Conservation (phyloP, 2,329 filamentous ascomycete genomes). For the Paraconiothyrium brasiliense region DNA sequence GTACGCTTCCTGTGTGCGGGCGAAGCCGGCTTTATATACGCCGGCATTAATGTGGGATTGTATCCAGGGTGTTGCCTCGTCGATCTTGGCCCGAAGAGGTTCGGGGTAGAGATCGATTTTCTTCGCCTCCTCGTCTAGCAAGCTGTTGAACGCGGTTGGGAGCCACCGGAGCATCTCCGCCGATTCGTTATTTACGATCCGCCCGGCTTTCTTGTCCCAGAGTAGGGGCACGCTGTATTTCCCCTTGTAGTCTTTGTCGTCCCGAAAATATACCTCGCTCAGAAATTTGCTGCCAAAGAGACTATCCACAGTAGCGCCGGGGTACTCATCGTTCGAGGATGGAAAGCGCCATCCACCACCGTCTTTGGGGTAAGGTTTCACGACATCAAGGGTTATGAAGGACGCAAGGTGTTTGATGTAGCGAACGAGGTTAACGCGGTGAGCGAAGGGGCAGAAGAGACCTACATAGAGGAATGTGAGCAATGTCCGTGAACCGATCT, state of each 20-base stretch:
- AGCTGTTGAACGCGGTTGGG: constrained; percentile 63
- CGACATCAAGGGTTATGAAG: constrained; percentile 65
- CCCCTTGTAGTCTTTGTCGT: constrained; percentile 68
- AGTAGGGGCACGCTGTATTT: constrained; percentile 69
- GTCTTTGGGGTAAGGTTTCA: constrained; percentile 73
- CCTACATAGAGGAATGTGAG: constrained; percentile 48
- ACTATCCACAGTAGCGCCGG: constrained; percentile 67
- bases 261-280: constrained; percentile 70
- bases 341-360: constrained; percentile 70
- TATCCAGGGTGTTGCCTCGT: constrained; percentile 63
- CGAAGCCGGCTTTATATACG: constrained; percentile 71
- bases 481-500: not conserved
- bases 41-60: constrained; percentile 66
- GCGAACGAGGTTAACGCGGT: constrained; percentile 66
- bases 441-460: constrained; percentile 73
- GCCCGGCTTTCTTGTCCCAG: constrained; percentile 67
- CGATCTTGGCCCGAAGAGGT: constrained; percentile 60
- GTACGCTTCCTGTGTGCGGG: constrained; percentile 64
- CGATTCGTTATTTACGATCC: constrained; percentile 70
- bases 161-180: constrained; percentile 67
- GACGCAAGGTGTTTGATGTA: constrained; percentile 66
- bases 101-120: constrained; percentile 64
- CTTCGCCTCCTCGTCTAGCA: constrained; percentile 55
- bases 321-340: constrained; percentile 61
- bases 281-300: constrained; percentile 68